These are phyloP conservation scores for Pestalotiopsis sp. DNA, from an alignment of 2,329 filamentous ascomycete species.

Conservation along the genomic window DNA sequence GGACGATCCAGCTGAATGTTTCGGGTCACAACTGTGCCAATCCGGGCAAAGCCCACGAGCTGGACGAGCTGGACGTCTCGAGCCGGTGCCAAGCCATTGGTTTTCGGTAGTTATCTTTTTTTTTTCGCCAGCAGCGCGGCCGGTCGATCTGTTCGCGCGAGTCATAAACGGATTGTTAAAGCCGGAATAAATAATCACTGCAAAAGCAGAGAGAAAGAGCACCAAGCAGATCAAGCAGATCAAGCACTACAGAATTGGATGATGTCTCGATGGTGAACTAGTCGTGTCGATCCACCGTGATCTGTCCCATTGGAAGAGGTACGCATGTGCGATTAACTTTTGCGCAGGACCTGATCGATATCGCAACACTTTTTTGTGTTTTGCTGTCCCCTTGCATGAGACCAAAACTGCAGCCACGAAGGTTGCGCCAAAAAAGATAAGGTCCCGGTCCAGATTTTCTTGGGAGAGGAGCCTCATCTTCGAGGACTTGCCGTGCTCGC, in stretches of 20 bases:
- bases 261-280: background rate
- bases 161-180: background rate
- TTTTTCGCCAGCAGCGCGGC: background rate
- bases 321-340: background rate
- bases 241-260: background rate
- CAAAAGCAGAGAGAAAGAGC: background rate
- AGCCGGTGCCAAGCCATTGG: background rate
- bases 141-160: background rate
- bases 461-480: background rate
- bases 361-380: background rate
- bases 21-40: background rate
- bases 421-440: background rate
- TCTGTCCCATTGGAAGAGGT: background rate
- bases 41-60: background rate
- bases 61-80: background rate
- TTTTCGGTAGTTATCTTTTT: background rate
- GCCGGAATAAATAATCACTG: background rate
- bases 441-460: background rate
- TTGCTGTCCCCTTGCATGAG: background rate
- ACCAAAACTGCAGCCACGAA: background rate
- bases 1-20: background rate
- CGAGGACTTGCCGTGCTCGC: background rate
- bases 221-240: too few species aligned
- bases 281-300: background rate
- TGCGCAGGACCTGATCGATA: background rate